phyloP scores from a whole-genome alignment of 2,329 filamentous ascomycete species.

The Fusarium bactridioides region DNA sequence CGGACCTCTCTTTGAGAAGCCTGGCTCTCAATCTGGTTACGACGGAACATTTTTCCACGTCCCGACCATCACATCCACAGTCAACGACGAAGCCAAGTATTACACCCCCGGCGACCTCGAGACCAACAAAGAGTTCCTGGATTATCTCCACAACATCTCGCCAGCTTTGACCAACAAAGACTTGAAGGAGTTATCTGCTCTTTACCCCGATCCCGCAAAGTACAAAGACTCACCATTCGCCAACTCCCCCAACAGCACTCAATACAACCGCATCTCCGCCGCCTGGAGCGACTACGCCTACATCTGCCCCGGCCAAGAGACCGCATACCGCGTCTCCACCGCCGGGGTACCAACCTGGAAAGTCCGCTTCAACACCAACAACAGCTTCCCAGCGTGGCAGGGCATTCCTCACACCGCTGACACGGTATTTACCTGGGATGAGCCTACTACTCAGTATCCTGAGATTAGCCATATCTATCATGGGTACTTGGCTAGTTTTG shows the following conservation, averaged over 20 bases:
- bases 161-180: conserved; percentile 43
- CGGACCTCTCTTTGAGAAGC: conserved; percentile 55
- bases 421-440: conserved; percentile 48
- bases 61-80: conserved; percentile 49
- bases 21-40: conserved; percentile 52
- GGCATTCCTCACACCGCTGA: conserved; percentile 51
- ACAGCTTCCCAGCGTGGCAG: conserved; percentile 45
- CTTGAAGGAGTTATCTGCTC: conserved; percentile 36
- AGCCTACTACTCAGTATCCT: conserved; percentile 46
- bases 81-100: conserved; percentile 48
- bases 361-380: conserved; percentile 49
- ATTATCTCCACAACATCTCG: conserved; percentile 48
- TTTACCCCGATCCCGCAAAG: conserved; percentile 49
- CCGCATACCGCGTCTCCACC: conserved; percentile 48
- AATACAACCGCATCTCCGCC: conserved; percentile 54
- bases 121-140: conserved; percentile 48
- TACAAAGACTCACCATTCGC: conserved; percentile 47
- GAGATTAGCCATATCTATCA: conserved; percentile 49
- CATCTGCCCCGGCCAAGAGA: conserved; percentile 55
- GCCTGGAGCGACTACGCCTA: conserved; percentile 56
- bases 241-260: conserved; percentile 51
- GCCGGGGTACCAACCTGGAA: conserved; percentile 49
- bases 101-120: conserved; percentile 45
- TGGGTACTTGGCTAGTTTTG: conserved; percentile 49
- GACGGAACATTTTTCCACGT: conserved; percentile 50